phyloP scores from a whole-genome alignment of 164 flowering plant genomes.

The Annona cherimola region DNA sequence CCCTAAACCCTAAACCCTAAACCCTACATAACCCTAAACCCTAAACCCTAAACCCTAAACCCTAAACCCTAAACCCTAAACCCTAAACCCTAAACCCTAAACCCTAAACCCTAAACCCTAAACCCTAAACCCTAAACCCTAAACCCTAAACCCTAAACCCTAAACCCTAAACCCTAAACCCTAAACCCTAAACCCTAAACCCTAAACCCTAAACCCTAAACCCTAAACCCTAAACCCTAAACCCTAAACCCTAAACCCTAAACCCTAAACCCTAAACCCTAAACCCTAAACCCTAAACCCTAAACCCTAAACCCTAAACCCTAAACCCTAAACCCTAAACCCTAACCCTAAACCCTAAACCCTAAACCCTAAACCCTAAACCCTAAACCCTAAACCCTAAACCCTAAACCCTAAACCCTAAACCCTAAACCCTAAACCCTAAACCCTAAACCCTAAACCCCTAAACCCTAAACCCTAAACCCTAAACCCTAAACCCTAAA shows the following conservation, averaged over 20 bases:
- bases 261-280: neutral
- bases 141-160: constrained; percentile 1
- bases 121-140: constrained; percentile 12
- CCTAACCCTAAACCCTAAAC: too few species aligned
- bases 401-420: too few species aligned
- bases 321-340: too few species aligned
- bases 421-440: constrained; percentile 10
- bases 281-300: too few species aligned
- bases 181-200: constrained; percentile 9
- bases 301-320: too few species aligned
- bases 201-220: constrained; percentile 22
- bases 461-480: constrained; percentile 17
- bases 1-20: constrained; percentile 13
- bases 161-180: constrained; percentile 2
- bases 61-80: constrained; percentile 18
- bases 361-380: too few species aligned
- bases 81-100: constrained; percentile 15
- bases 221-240: constrained; percentile 11
- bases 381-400: too few species aligned
- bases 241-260: constrained; percentile 13
- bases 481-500: constrained; percentile 16
- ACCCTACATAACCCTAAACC: constrained; percentile 9
- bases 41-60: constrained; percentile 12
- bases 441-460: constrained; percentile 17
- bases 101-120: constrained; percentile 12